Evolutionary conservation across 2,329 filamentous ascomycete species (phyloP).

Genomic region (Basipetospora chlamydospora): DNA sequence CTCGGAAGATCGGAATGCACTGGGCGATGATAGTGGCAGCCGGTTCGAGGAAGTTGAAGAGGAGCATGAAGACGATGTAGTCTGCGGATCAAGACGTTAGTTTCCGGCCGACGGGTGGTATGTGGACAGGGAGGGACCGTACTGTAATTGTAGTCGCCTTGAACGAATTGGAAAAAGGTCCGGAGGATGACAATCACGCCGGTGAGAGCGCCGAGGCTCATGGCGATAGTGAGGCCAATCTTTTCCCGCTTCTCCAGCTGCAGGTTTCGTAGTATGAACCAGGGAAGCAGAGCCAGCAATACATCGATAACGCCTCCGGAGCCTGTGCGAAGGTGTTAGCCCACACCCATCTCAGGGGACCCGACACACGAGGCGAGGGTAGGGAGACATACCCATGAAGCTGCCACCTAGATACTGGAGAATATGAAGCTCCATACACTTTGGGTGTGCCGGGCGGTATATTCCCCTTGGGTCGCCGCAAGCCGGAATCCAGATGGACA

Average conservation of each 20-base stretch:
- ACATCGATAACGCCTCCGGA: slow-evolving; percentile 1
- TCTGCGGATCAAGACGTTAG: neutral
- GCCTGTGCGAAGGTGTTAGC: neutral
- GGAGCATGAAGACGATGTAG: slow-evolving; percentile 1
- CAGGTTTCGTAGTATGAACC: neutral
- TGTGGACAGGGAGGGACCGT: neutral
- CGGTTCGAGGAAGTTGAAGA: slow-evolving; percentile 1
- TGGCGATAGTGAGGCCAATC: neutral
- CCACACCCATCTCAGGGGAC: neutral
- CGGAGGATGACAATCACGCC: slow-evolving; percentile 1
- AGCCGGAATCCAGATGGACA: slow-evolving; percentile 1
- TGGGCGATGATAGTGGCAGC: neutral
- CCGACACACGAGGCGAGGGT: neutral
- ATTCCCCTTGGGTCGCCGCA: slow-evolving; percentile 2
- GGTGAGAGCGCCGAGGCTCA: slow-evolving; percentile 1
- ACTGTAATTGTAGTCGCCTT: slow-evolving; percentile 2
- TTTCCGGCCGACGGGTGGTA: neutral
- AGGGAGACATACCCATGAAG: slow-evolving; percentile 1
- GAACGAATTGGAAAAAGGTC: slow-evolving; percentile 1
- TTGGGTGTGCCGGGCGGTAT: slow-evolving; percentile 1
- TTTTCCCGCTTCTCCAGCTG: slow-evolving; percentile 1
- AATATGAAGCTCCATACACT: neutral
- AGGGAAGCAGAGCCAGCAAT: neutral
- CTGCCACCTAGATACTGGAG: slow-evolving; percentile 1
- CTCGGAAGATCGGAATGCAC: neutral